A percentile compares a stretch with the other conserved stretches of the same genome.
phyloP scores from a whole-genome alignment of 2,329 filamentous ascomycete genomes.

The Pyrenochaeta sp. region DNA sequence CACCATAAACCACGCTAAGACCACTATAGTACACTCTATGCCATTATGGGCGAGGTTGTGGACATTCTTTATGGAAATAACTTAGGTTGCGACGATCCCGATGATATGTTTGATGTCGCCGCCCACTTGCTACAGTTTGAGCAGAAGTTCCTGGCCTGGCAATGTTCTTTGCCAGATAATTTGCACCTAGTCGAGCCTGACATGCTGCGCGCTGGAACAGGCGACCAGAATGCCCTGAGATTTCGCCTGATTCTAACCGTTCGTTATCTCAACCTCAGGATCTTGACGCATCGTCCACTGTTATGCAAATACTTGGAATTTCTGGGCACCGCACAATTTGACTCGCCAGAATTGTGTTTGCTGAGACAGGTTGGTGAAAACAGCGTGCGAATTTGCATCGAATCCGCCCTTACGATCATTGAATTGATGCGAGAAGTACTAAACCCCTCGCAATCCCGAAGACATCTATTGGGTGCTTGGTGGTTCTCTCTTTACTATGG shows the following conservation, averaged over 20 bases:
- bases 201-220: neutral
- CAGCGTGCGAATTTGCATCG: conserved; percentile 44
- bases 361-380: conserved; percentile 44
- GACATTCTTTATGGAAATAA: conserved; percentile 57
- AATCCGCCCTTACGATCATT: conserved; percentile 49
- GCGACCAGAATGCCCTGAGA: conserved; percentile 16
- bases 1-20: neutral
- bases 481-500: conserved; percentile 54
- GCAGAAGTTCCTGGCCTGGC: conserved; percentile 52
- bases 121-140: conserved; percentile 48
- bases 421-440: conserved; percentile 40
- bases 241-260: conserved; percentile 56
- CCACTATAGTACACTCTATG: conserved; percentile 42
- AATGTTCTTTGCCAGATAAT: conserved; percentile 42
- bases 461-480: conserved; percentile 50
- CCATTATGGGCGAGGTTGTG: conserved; percentile 45
- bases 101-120: conserved; percentile 36
- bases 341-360: conserved; percentile 27
- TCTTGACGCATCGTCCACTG: conserved; percentile 54
- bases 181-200: conserved; percentile 16
- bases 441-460: conserved; percentile 14
- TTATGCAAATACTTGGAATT: conserved; percentile 50
- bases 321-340: conserved; percentile 8
- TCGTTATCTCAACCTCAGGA: conserved; percentile 53
- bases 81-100: conserved; percentile 45